Conservation (phyloP, 164 flowering plant species). For the Sextonia rubra region DNA sequence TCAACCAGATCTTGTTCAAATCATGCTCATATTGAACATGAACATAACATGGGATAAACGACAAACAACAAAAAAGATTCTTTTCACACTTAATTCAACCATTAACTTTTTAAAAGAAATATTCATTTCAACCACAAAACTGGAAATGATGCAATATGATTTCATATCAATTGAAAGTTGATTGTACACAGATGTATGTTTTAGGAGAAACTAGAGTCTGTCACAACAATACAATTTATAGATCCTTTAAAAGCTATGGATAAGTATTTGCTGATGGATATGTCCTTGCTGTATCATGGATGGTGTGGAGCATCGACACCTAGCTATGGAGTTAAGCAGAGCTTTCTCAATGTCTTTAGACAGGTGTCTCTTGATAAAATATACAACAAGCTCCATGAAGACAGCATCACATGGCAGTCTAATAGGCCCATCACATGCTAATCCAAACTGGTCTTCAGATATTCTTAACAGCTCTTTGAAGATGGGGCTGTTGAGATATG, state of each 20-base stretch:
- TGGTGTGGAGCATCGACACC: conserved; percentile 7
- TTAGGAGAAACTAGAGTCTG: background rate
- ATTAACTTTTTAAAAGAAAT: too few species aligned
- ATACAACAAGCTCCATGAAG: conserved; percentile 19
- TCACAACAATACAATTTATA: too few species aligned
- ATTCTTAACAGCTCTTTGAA: conserved; percentile 27
- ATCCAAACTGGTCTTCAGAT: conserved; percentile 25
- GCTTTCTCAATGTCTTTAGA: conserved; percentile 18
- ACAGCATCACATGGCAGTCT: conserved; percentile 21
- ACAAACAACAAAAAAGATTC: too few species aligned
- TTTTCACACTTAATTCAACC: background rate
- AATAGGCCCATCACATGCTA: conserved; percentile 21
- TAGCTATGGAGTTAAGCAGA: conserved; percentile 10
- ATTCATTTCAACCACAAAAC: background rate
- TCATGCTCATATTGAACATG: too few species aligned
- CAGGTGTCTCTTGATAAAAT: background rate
- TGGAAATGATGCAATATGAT: background rate
- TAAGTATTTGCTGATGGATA: background rate
- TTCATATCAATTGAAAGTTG: too few species aligned
- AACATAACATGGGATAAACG: too few species aligned
- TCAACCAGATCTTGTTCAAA: too few species aligned
- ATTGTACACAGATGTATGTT: too few species aligned
- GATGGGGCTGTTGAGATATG: conserved; percentile 14
- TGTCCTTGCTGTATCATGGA: background rate
- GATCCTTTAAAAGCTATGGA: background rate